A percentile compares a stretch with the other conserved stretches of the same genome.
These are phyloP conservation scores for Penicillium decumbens DNA, from an alignment of 2,329 filamentous ascomycete species.

Conservation along the genomic window DNA sequence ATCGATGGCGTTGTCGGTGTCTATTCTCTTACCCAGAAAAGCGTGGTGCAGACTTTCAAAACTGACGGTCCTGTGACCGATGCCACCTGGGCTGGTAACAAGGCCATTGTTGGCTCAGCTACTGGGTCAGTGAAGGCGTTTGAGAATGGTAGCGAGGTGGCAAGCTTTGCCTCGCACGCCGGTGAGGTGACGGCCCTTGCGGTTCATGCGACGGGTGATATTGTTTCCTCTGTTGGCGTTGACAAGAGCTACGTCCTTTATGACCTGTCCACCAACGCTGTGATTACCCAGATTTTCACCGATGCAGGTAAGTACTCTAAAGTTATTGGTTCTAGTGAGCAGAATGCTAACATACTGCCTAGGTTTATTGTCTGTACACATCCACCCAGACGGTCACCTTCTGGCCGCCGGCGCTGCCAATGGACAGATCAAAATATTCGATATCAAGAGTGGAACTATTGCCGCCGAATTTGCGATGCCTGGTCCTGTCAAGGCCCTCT, in stretches of 20 bases:
- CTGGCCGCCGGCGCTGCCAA: conserved; percentile 76
- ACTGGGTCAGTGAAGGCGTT: conserved; percentile 78
- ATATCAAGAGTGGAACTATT: conserved; percentile 72
- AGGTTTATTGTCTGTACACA: conserved; percentile 73
- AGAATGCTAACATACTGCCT: conserved; percentile 19
- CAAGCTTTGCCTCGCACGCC: conserved; percentile 73
- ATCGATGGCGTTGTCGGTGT: conserved; percentile 70
- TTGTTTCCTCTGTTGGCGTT: conserved; percentile 79
- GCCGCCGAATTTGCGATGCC: conserved; percentile 66
- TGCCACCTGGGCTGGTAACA: conserved; percentile 56
- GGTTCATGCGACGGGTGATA: conserved; percentile 73
- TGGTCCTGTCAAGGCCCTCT: conserved; percentile 67
- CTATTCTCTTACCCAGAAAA: conserved; percentile 71
- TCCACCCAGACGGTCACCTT: conserved; percentile 96
- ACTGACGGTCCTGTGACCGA: conserved; percentile 63
- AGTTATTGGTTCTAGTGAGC: conserved; percentile 6
- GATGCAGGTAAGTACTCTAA: conserved; percentile 61
- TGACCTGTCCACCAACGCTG: conserved; percentile 63
- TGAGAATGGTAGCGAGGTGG: conserved; percentile 63
- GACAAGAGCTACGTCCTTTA: conserved; percentile 95
- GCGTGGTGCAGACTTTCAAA: conserved; percentile 65
- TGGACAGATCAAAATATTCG: conserved; percentile 82
- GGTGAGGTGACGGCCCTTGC: conserved; percentile 73
- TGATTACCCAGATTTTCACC: conserved; percentile 72
- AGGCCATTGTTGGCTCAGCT: conserved; percentile 67